Evolutionary conservation across 2,329 filamentous ascomycete genomes (phyloP).

Genomic region (Didymella sp.): DNA sequence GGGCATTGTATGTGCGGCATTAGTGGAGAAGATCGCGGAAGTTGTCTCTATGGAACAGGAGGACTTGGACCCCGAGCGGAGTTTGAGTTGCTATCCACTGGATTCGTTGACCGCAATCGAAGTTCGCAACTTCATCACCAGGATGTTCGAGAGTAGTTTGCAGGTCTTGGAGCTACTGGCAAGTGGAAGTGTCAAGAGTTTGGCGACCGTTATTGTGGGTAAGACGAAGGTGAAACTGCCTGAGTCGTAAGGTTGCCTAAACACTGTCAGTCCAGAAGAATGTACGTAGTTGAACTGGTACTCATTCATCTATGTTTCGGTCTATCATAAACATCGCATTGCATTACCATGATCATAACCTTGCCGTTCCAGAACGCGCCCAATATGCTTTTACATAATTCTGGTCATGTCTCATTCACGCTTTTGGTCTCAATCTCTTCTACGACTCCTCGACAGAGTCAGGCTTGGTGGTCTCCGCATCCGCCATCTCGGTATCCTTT

Average conservation of each 20-base stretch:
- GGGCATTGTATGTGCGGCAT: slow-evolving; percentile 29
- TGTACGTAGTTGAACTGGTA: neutral
- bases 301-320: slow-evolving; percentile 35
- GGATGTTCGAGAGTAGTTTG: slow-evolving; percentile 57
- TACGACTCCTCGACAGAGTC: slow-evolving; percentile 50
- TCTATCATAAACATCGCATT: slow-evolving; percentile 39
- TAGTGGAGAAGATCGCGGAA: slow-evolving; percentile 38
- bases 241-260: neutral
- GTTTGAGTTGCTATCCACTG: slow-evolving; percentile 34
- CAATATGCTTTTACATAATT: slow-evolving; percentile 33
- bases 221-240: slow-evolving; percentile 10
- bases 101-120: slow-evolving; percentile 43
- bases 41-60: slow-evolving; percentile 34
- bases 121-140: slow-evolving; percentile 41
- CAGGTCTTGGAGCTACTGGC: slow-evolving; percentile 64
- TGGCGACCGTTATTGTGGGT: neutral
- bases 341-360: slow-evolving; percentile 35
- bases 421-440: slow-evolving; percentile 11
- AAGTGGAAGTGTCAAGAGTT: slow-evolving; percentile 37
- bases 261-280: neutral
- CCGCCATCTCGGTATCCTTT: slow-evolving; percentile 65
- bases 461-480: slow-evolving; percentile 57
- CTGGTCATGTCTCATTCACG: slow-evolving; percentile 19
- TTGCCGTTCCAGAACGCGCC: slow-evolving; percentile 19
- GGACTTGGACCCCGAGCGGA: slow-evolving; percentile 34